Evolutionary conservation across 1,139 yeast genomes (phyloP).

Genomic region (Kodamaea fungicola): DNA sequence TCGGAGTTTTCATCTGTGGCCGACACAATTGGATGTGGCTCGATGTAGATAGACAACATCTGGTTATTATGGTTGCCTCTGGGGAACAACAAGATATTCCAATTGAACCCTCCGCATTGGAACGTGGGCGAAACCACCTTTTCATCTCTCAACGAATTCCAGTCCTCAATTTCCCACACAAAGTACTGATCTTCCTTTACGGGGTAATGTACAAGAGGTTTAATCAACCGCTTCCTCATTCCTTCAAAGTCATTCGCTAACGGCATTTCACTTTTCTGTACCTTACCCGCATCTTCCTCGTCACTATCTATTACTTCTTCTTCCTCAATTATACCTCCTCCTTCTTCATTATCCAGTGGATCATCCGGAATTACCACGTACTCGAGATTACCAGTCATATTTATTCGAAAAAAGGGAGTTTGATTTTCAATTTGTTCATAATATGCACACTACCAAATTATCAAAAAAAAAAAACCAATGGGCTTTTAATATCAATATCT

Average conservation of each 20-base stretch:
- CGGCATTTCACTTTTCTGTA: background rate
- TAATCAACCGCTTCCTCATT: conserved; percentile 32
- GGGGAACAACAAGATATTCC: conserved; percentile 79
- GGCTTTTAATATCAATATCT: too few species aligned
- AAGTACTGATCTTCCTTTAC: conserved; percentile 36
- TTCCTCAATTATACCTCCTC: conserved; percentile 7
- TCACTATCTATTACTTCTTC: conserved; percentile 11
- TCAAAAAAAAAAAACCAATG: too few species aligned
- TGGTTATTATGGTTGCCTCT: conserved; percentile 56
- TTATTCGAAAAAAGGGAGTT: background rate
- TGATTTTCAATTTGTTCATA: background rate
- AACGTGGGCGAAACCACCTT: conserved; percentile 54
- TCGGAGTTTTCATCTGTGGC: conserved; percentile 15
- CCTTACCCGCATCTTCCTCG: conserved; percentile 9
- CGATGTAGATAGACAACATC: conserved; percentile 59
- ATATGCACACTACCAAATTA: too few species aligned
- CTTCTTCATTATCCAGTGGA: conserved; percentile 3
- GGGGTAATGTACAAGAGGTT: conserved; percentile 45
- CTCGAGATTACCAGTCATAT: conserved; percentile 2
- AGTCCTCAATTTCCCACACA: conserved; percentile 77
- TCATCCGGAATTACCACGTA: conserved; percentile 6
- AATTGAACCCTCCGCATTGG: conserved; percentile 63
- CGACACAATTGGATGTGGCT: conserved; percentile 47
- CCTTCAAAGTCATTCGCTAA: conserved; percentile 31
- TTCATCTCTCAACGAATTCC: conserved; percentile 51